These are phyloP conservation scores for Penicillium olsonii DNA, from an alignment of 2,329 filamentous ascomycete genomes.

Conservation along the genomic window DNA sequence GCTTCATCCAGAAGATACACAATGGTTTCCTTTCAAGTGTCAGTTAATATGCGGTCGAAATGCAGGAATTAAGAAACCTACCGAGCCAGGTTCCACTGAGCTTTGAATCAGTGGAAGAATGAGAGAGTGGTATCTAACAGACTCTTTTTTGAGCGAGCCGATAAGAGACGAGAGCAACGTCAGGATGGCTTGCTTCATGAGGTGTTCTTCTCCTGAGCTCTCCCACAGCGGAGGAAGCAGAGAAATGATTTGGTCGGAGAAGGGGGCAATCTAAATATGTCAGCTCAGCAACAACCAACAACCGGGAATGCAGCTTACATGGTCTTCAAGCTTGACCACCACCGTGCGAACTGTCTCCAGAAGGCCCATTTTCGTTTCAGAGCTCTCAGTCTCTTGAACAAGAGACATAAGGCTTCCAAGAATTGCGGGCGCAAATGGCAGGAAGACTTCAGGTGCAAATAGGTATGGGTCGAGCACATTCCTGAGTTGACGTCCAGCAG, in stretches of 20 bases:
- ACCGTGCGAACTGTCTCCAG: conserved; percentile 82
- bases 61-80: conserved; percentile 37
- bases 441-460: conserved; percentile 72
- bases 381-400: conserved; percentile 75
- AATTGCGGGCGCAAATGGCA: conserved; percentile 74
- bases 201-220: conserved; percentile 78
- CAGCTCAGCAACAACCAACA: neutral
- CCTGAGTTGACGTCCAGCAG: conserved; percentile 81
- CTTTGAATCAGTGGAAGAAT: conserved; percentile 81
- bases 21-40: conserved; percentile 55
- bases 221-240: conserved; percentile 83
- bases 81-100: conserved; percentile 74
- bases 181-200: conserved; percentile 92
- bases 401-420: conserved; percentile 73
- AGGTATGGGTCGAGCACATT: conserved; percentile 80
- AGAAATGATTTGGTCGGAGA: conserved; percentile 77
- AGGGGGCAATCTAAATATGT: conserved; percentile 55
- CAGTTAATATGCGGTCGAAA: neutral
- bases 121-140: conserved; percentile 73
- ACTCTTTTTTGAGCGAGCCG: conserved; percentile 78
- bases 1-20: conserved; percentile 89
- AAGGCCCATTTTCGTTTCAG: conserved; percentile 88
- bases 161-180: conserved; percentile 82
- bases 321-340: conserved; percentile 77
- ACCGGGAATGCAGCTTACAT: conserved; percentile 46